Conservation (phyloP, 129 eudicot species). For the Heracleum sosnowskyi region DNA sequence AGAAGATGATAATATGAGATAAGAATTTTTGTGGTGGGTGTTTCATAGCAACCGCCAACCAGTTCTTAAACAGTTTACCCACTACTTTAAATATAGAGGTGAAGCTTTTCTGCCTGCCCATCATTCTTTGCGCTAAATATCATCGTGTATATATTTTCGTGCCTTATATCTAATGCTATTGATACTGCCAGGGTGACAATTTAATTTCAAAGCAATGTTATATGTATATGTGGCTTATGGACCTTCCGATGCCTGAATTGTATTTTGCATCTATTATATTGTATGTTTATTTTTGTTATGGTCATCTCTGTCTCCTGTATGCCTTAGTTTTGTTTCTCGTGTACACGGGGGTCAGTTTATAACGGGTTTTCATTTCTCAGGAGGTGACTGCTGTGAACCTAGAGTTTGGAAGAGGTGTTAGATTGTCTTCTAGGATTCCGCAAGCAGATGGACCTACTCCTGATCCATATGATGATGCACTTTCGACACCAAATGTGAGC, state of each 20-base stretch:
- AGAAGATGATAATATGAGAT: not conserved
- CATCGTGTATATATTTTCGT: no score
- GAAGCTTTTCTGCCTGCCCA: not conserved
- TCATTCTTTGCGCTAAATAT: not conserved
- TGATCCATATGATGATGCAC: conserved; percentile 90
- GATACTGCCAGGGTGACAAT: not conserved
- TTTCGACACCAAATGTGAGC: conserved; percentile 92
- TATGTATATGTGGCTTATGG: not conserved
- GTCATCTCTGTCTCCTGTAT: not conserved
- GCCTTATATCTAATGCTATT: not conserved
- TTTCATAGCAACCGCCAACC: not conserved
- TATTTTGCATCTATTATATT: not conserved
- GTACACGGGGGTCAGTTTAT: not conserved
- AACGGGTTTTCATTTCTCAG: conserved; percentile 22
- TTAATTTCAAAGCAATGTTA: not conserved
- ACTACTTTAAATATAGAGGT: not conserved
- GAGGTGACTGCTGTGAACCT: conserved; percentile 20
- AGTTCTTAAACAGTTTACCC: not conserved
- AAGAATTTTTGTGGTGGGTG: not conserved
- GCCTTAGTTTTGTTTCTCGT: not conserved
- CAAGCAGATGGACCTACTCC: conserved; percentile 96
- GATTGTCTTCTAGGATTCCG: conserved; percentile 50
- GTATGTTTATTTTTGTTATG: not conserved
- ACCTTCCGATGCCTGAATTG: not conserved
- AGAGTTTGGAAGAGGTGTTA: conserved; percentile 27